A percentile compares a stretch with the other conserved stretches of the same genome.
Conservation (phyloP, 345 rosid genomes). For the Eucalyptus tenuipes region DNA sequence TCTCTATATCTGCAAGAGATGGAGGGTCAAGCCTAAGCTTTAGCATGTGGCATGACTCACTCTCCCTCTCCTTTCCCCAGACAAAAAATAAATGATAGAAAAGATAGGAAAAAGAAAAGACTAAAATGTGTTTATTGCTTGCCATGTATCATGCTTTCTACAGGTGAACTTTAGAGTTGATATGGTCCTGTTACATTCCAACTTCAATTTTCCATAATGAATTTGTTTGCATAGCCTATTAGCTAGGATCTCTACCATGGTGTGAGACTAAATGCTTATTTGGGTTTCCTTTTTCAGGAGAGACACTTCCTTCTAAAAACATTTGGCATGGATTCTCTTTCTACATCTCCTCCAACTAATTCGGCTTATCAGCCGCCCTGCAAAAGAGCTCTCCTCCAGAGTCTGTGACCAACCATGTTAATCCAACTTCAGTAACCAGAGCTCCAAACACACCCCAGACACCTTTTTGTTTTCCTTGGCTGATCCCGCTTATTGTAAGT, state of each 20-base stretch:
- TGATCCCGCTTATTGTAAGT: neutral
- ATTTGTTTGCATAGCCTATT: neutral
- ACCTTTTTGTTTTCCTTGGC: neutral
- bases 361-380: slow-evolving; percentile 75
- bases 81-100: neutral
- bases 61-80: neutral
- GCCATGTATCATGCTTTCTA: neutral
- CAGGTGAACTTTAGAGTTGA: neutral
- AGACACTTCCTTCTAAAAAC: slow-evolving; percentile 83
- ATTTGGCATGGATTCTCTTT: slow-evolving; percentile 83
- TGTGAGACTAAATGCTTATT: neutral
- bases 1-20: neutral
- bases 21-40: neutral
- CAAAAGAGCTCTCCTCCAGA: slow-evolving; percentile 92
- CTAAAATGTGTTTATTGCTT: neutral
- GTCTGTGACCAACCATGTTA: slow-evolving; percentile 32
- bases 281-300: slow-evolving; percentile 46
- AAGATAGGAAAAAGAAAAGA: neutral
- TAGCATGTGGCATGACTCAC: neutral
- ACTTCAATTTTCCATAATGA: neutral
- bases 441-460: slow-evolving; percentile 14
- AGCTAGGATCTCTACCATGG: neutral
- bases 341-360: slow-evolving; percentile 40
- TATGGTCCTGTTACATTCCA: neutral
- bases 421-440: neutral